A percentile compares a stretch with the other conserved stretches of the same genome.
phyloP scores from a whole-genome alignment of 495 filamentous ascomycete genomes.

The Delitschia confertaspora region DNA sequence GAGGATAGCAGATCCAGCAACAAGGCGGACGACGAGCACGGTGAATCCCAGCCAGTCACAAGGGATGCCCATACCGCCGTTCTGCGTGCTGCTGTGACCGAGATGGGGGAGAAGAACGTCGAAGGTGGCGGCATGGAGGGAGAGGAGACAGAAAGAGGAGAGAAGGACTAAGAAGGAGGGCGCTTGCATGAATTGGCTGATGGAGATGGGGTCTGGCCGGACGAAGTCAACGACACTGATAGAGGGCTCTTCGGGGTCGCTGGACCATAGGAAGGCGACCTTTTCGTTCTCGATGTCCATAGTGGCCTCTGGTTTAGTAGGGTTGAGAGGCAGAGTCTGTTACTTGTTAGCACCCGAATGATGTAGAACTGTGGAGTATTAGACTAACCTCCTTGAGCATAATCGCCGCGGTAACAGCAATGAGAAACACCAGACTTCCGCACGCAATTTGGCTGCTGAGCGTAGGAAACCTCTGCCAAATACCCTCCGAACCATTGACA shows the following conservation, averaged over 20 bases:
- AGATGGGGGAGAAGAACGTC: slow-evolving; percentile 40
- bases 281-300: slow-evolving; percentile 36
- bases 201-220: slow-evolving; percentile 35
- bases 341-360: slow-evolving; percentile 14
- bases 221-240: slow-evolving; percentile 30
- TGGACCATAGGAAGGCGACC: slow-evolving; percentile 35
- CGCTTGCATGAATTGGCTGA: slow-evolving; percentile 37
- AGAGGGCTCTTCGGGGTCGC: slow-evolving; percentile 14
- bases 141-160: slow-evolving; percentile 38
- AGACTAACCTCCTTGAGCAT: slow-evolving; percentile 38
- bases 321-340: slow-evolving; percentile 33
- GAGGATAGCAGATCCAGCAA: slow-evolving; percentile 34
- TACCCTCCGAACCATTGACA: slow-evolving; percentile 29
- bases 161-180: slow-evolving; percentile 40
- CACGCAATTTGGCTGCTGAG: slow-evolving; percentile 39
- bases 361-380: slow-evolving; percentile 21
- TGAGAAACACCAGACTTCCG: slow-evolving; percentile 35
- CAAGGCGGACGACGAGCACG: slow-evolving; percentile 32
- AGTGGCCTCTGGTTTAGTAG: slow-evolving; percentile 10
- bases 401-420: slow-evolving; percentile 33
- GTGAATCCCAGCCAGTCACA: slow-evolving; percentile 37
- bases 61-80: slow-evolving; percentile 40
- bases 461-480: slow-evolving; percentile 38
- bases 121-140: slow-evolving; percentile 40
- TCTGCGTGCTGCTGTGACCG: slow-evolving; percentile 36